Conservation (phyloP, 2,329 filamentous ascomycete genomes). For the Alternaria tenuissima region DNA sequence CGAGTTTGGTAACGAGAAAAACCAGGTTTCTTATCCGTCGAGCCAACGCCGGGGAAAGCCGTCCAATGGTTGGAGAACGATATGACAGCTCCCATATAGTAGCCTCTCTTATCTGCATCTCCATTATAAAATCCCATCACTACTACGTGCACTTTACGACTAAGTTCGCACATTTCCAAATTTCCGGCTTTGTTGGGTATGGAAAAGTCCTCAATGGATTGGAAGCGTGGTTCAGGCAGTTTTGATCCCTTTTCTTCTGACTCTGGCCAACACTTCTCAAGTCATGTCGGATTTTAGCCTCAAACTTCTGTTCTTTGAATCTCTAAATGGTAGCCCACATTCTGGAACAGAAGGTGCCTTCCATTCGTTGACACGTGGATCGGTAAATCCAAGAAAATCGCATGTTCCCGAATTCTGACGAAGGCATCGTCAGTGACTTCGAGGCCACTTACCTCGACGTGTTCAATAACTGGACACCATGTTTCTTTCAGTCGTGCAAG, state of each 20-base stretch:
- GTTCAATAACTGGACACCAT: conserved; percentile 8
- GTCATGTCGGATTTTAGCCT: background rate
- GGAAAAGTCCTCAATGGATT: background rate
- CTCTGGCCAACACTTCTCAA: background rate
- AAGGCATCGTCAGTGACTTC: background rate
- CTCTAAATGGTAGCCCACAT: background rate
- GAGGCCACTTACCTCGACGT: background rate
- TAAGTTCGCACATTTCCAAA: background rate
- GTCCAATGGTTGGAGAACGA: background rate
- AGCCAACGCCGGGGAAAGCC: background rate
- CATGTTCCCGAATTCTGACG: background rate
- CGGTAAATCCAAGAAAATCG: background rate
- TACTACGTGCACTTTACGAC: background rate
- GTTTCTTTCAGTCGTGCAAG: background rate
- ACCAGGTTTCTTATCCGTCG: background rate
- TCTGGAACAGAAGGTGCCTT: background rate
- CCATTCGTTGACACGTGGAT: background rate
- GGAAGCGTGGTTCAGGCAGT: background rate
- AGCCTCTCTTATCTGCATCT: background rate
- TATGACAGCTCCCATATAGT: background rate
- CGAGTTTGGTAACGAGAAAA: background rate
- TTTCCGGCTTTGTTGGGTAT: too few relatives aligned
- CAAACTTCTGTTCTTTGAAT: background rate
- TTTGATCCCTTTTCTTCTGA: background rate
- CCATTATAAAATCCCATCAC: background rate